A percentile compares a stretch with the other conserved stretches of the same genome.
Evolutionary conservation across 176 grass and related monocot genomes (phyloP).

Genomic region (Juncus inflexus): DNA sequence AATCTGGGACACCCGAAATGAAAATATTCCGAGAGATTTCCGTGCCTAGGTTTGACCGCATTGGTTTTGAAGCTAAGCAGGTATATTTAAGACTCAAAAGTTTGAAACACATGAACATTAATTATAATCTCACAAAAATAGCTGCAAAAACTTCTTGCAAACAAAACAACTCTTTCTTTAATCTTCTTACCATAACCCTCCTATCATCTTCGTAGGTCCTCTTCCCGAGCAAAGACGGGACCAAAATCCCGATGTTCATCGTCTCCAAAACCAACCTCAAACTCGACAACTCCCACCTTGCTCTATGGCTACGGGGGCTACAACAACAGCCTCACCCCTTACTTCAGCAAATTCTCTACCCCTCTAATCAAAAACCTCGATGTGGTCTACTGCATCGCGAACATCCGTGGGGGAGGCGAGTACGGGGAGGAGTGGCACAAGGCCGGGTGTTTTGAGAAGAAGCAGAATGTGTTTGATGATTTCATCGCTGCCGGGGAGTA

Average conservation of each 20-base stretch:
- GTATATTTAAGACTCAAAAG: conserved; percentile 31
- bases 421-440: conserved; percentile 99
- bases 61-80: conserved; percentile 74
- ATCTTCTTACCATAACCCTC: conserved; percentile 7
- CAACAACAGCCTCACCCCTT: conserved; percentile 76
- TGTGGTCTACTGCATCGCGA: conserved; percentile 66
- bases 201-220: conserved; percentile 57
- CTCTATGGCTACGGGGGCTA: conserved; percentile 97
- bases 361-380: conserved; percentile 70
- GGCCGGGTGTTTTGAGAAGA: conserved; percentile 71
- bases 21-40: conserved; percentile 74
- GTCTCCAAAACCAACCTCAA: conserved; percentile 67
- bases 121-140: too few species aligned
- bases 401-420: conserved; percentile 91
- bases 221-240: conserved; percentile 65
- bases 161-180: not conserved
- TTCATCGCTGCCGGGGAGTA: conserved; percentile 73
- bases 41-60: conserved; percentile 73
- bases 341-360: conserved; percentile 61
- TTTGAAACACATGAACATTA: too few species aligned
- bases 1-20: conserved; percentile 61
- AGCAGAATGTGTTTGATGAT: conserved; percentile 98
- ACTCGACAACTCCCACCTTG: conserved; percentile 72
- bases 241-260: conserved; percentile 89
- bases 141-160: too few species aligned